A percentile compares a stretch with the other conserved stretches of the same genome.
These are phyloP conservation scores for Aphanoascus verrucosus DNA, from an alignment of 2,329 filamentous ascomycete species.

Conservation along the genomic window DNA sequence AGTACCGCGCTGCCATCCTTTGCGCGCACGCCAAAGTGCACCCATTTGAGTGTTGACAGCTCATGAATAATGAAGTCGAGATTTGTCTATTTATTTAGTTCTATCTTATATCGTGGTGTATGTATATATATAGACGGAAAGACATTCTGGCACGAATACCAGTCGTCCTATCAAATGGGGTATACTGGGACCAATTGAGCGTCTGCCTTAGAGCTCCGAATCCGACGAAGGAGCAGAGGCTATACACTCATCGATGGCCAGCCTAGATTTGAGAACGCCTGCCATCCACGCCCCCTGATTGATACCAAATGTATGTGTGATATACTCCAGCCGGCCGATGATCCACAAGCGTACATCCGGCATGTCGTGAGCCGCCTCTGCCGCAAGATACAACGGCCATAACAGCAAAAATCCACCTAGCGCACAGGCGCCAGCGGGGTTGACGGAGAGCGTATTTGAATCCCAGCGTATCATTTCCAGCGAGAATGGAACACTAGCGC, in stretches of 20 bases:
- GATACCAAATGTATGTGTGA: constrained; percentile 30
- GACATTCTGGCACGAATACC: too few species aligned
- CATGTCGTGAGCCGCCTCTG: constrained; percentile 22
- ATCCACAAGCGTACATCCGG: constrained; percentile 27
- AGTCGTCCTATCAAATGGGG: too few species aligned
- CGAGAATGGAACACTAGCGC: constrained; percentile 29
- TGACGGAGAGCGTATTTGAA: constrained; percentile 10
- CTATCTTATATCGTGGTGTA: too few species aligned
- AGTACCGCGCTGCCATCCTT: too few species aligned
- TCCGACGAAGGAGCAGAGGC: background rate
- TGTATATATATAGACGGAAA: too few species aligned
- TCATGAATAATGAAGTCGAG: too few species aligned
- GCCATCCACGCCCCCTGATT: constrained; percentile 31
- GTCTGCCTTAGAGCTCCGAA: background rate
- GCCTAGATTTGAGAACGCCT: constrained; percentile 21
- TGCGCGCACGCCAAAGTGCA: too few species aligned
- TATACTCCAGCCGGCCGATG: constrained; percentile 23
- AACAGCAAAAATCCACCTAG: constrained; percentile 28
- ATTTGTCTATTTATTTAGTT: too few species aligned
- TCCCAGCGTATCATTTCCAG: constrained; percentile 21
- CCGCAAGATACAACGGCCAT: constrained; percentile 32
- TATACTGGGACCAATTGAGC: too few species aligned
- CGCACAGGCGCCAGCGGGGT: constrained; percentile 21
- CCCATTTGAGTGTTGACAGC: too few species aligned
- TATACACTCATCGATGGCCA: background rate